A percentile compares a stretch with the other conserved stretches of the same genome.
Conservation (phyloP, 129 eudicot genomes). For the Sambucus nigra region DNA sequence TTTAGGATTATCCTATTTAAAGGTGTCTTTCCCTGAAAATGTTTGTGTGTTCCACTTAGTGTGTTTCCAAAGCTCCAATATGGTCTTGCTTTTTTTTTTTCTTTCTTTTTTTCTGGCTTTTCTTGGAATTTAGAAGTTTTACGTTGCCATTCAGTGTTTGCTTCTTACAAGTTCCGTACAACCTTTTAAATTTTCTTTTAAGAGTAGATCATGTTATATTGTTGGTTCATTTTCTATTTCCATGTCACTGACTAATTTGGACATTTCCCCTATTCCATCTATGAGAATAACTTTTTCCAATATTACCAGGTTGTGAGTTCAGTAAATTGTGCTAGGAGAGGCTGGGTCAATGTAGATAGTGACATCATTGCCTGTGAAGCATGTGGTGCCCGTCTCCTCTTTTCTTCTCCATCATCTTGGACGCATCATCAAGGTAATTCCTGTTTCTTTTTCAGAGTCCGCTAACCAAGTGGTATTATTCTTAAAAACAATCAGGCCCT, state of each 20-base stretch:
- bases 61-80: neutral
- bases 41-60: neutral
- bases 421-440: slow-evolving; percentile 67
- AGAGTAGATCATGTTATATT: neutral
- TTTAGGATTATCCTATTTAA: neutral
- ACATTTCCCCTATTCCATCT: neutral
- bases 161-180: neutral
- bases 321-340: slow-evolving; percentile 77
- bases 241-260: neutral
- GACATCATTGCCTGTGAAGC: slow-evolving; percentile 77
- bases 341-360: slow-evolving; percentile 84
- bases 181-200: neutral
- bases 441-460: slow-evolving; percentile 8
- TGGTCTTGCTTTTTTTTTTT: neutral
- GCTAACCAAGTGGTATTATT: neutral
- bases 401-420: slow-evolving; percentile 87
- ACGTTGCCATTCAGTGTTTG: neutral
- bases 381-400: slow-evolving; percentile 83
- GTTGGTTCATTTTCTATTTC: slow-evolving; percentile 1
- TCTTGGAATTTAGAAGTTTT: neutral
- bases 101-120: too few species aligned
- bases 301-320: slow-evolving; percentile 67
- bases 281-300: slow-evolving; percentile 16
- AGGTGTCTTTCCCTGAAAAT: too few species aligned
- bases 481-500: too few species aligned